These are phyloP conservation scores for Astrephomene gubernaculifera DNA, from an alignment of 139 green algal genomes.

Conservation along the genomic window DNA sequence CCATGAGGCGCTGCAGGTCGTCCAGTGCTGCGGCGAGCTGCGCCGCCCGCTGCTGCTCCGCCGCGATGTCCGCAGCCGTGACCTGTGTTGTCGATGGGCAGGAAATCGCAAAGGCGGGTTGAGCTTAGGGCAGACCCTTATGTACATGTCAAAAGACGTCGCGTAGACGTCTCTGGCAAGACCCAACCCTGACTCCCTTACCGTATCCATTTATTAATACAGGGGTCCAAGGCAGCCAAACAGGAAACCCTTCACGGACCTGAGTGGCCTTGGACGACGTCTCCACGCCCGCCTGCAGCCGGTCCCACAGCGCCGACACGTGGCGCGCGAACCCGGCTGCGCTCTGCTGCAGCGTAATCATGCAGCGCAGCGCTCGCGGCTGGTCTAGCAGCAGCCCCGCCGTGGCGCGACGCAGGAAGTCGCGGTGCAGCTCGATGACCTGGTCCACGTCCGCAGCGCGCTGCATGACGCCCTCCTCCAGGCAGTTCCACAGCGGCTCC, in stretches of 20 bases:
- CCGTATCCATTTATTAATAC: no score
- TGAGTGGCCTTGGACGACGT: slow-evolving; percentile 19
- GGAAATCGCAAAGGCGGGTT: no score
- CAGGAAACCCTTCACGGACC: no score
- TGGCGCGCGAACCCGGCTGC: slow-evolving; percentile 35
- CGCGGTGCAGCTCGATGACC: slow-evolving; percentile 75
- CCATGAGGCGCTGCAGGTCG: slow-evolving; percentile 39
- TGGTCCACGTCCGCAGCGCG: slow-evolving; percentile 74
- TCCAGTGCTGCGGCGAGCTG: background rate
- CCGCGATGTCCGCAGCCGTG: background rate
- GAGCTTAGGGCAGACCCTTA: no score
- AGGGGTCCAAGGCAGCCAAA: no score
- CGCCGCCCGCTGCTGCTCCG: slow-evolving; percentile 13
- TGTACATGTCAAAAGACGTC: no score
- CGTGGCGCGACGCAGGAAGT: slow-evolving; percentile 72
- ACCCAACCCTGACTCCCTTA: no score
- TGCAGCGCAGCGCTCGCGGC: slow-evolving; percentile 4
- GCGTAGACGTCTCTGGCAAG: no score
- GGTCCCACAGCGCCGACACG: slow-evolving; percentile 42
- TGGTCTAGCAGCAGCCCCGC: slow-evolving; percentile 71
- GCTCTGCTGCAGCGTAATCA: slow-evolving; percentile 16
- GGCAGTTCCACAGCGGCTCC: slow-evolving; percentile 78
- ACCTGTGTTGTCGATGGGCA: slow-evolving; percentile 11
- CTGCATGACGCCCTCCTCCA: slow-evolving; percentile 67
- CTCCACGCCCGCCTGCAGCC: slow-evolving; percentile 32